A percentile compares a stretch with the other conserved stretches of the same genome.
These are phyloP conservation scores for Cinnamomum chago DNA, from an alignment of 164 flowering plant species.

Conservation along the genomic window DNA sequence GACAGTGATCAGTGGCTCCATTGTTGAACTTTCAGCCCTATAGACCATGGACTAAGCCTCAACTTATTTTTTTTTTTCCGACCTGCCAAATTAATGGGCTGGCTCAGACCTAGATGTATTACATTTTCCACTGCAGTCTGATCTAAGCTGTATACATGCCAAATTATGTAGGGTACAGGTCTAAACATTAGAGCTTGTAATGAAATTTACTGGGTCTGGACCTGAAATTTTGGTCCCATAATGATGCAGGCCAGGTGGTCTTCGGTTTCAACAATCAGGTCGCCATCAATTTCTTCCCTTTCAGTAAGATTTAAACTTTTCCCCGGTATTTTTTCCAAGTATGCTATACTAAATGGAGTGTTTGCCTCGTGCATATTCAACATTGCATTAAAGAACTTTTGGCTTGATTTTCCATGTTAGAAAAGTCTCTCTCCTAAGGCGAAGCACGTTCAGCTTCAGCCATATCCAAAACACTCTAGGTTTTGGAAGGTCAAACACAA, in stretches of 20 bases:
- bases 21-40: neutral
- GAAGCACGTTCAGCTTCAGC: no score
- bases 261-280: constrained; percentile 44
- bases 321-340: neutral
- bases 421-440: no score
- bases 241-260: no score
- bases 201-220: no score
- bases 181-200: no score
- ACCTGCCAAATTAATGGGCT: neutral
- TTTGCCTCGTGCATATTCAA: no score
- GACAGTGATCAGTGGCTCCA: neutral
- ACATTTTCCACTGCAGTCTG: neutral
- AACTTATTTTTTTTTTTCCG: neutral
- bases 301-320: constrained; percentile 31
- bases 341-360: neutral
- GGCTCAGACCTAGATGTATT: neutral
- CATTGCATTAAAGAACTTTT: no score
- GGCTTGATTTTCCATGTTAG: no score
- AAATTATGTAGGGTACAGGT: neutral
- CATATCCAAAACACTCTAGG: no score
- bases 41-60: neutral
- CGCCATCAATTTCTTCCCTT: constrained; percentile 85
- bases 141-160: neutral
- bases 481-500: no score
- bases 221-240: no score